Percentiles rank a stretch among this genome's conserved stretches.
phyloP scores from a whole-genome alignment of 805 yeast genomes.

The Clavispora asparagi region DNA sequence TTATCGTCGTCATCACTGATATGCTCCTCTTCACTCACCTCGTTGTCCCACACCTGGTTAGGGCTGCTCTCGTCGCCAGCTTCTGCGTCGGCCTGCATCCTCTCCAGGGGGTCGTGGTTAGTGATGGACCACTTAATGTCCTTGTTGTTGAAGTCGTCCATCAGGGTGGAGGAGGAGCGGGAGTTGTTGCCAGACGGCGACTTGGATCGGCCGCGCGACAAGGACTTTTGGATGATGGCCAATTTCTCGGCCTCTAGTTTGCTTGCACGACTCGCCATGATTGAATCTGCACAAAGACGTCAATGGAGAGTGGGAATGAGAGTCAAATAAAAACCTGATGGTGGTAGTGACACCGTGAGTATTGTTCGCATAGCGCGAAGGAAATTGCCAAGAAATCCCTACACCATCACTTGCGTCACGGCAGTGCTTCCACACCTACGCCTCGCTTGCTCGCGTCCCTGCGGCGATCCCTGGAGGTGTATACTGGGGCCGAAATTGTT shows the following conservation, averaged over 20 bases:
- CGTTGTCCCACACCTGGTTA: slow-evolving; percentile 18
- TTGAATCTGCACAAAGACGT: neutral
- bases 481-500: too few species aligned
- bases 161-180: slow-evolving; percentile 32
- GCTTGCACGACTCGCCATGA: slow-evolving; percentile 33
- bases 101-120: slow-evolving; percentile 68
- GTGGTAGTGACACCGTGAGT: neutral
- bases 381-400: neutral
- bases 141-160: slow-evolving; percentile 31
- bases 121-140: slow-evolving; percentile 61
- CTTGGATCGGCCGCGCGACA: slow-evolving; percentile 33
- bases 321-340: neutral
- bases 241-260: slow-evolving; percentile 38
- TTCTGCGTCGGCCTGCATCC: slow-evolving; percentile 31
- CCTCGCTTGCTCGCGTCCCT: too few species aligned
- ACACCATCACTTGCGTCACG: neutral
- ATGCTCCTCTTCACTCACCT: slow-evolving; percentile 55
- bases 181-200: slow-evolving; percentile 29
- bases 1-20: slow-evolving; percentile 55
- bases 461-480: too few species aligned
- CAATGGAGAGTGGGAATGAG: neutral
- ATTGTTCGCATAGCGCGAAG: slow-evolving; percentile 1
- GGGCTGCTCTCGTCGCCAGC: slow-evolving; percentile 2
- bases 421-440: neutral
- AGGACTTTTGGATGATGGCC: slow-evolving; percentile 34